phyloP scores from a whole-genome alignment of 352 stramenopile species.

The Phytophthora boehmeriae region DNA sequence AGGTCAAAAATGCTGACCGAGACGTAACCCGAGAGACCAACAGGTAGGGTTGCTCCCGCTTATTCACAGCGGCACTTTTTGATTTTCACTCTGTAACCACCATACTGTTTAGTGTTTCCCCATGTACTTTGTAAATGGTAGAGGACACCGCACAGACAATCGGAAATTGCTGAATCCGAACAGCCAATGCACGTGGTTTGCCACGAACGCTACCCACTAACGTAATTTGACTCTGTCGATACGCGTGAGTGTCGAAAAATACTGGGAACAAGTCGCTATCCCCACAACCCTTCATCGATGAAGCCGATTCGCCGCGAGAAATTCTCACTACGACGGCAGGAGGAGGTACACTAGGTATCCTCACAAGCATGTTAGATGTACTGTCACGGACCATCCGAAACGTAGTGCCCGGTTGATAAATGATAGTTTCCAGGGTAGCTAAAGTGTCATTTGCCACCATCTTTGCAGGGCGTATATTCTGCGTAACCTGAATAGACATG shows the following conservation, averaged over 20 bases:
- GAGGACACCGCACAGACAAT: conserved; percentile 6
- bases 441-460: too few species aligned
- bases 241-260: not conserved
- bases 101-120: conserved; percentile 5
- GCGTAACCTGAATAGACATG: too few species aligned
- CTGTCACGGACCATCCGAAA: not conserved
- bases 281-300: not conserved
- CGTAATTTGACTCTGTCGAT: not conserved
- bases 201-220: not conserved
- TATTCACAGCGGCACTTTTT: not conserved
- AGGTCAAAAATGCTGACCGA: not conserved
- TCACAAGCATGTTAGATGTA: not conserved
- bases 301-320: not conserved
- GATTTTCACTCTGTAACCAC: conserved; percentile 9
- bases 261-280: not conserved
- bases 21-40: conserved; percentile 6
- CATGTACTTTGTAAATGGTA: not conserved
- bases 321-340: not conserved
- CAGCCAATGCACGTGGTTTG: not conserved
- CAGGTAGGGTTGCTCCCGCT: conserved; percentile 8
- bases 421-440: too few species aligned
- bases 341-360: conserved; percentile 1
- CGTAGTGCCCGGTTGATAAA: not conserved
- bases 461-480: too few species aligned
- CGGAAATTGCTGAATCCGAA: conserved; percentile 5